Evolutionary conservation across 495 filamentous ascomycete genomes (phyloP), one percentile per base, ranked within the genome.

Genomic region (Thermothielavioides terrestris): DNA sequence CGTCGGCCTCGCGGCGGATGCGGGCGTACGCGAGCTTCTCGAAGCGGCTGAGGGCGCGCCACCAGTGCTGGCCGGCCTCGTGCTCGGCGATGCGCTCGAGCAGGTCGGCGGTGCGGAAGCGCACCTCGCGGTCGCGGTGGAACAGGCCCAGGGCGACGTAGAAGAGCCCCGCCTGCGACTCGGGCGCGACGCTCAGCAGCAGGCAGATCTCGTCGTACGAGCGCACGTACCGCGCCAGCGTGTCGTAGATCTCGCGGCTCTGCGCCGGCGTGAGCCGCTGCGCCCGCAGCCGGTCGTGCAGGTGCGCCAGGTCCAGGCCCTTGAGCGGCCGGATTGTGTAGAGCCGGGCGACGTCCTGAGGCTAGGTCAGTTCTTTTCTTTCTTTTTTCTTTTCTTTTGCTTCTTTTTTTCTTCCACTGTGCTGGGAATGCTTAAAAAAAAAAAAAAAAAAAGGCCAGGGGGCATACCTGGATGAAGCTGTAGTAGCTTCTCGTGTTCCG

Each of bases 91-190:
- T 85, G 12, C 89, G 75, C 53, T 89, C 89, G 20, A 99, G 67
- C 31, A 97, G 72, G 30, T 86, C 85, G 14, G 86, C 88, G 4
- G 84, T 84, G 32, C 79, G 80, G 55, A 86, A 69, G 34, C 92
- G 77, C 22, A 94, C 89, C 47, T 85, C 85, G 27, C 72, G 73
- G 48, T 87, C 77, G 31, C 87, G 87, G 71, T 99, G 92, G 62
- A 96, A 95, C n/a, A 99, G 74, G 3, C 92, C 92, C 49, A 97
- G 78, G 32, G 83, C 84, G 27, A 99, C 66, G 56, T 95, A 95
- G 68, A 97, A 97, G 18, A 99, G 74, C 1, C 92, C 92, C 1
- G 85, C 86, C 54, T 91, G 85, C 37, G 79, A 85, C 70, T 94
- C 89, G 7, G 89, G 89, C 3, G 89, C 82, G 22, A 90, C 84